Evolutionary conservation across 2,329 filamentous ascomycete species (phyloP), one percentile per base, ranked within the genome.

Genomic region (Cercospora sesami): DNA sequence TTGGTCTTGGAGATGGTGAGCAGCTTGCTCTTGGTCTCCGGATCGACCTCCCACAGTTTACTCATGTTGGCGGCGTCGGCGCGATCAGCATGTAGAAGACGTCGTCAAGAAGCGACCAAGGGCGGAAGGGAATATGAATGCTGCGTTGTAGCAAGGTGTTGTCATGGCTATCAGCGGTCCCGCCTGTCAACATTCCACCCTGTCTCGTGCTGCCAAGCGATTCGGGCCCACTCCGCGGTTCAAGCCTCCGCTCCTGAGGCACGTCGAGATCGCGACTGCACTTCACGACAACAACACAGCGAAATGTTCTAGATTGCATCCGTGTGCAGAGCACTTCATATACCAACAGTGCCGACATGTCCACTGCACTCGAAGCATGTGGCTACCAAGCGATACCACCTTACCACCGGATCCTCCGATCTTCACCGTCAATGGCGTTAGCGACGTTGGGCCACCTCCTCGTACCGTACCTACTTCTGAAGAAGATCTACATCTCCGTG

Each of bases 31-130:
- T 93, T 89, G 70, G 94, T 98, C 85, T 98, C 94, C 60, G 95
- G 95, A 81, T 99, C 95, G 73, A 99, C 93, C 84, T 99, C 95
- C 95, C 95, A 99, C 91, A 97, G 94, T 82, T 94, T 94, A 78
- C 81, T 83, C 82, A 83, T 83, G 55, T 69, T 76, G 77, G 66
- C 71, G 67, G 68, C 57, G 33, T 68, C 4, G 21, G 26, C 21
- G 39, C 48, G 26, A 36, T 58, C 55, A 58, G 55, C 55, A 58
- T 58, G 28, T 58, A 58, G 16, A 23, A 31, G 1, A 36, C 10
- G 10, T 63, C 63, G 39, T 65, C 57, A 36, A 53, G 30, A 18
- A 28, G 63, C 63, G 55, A 39, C 12, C 45, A 10, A 23, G 14
- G 26, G 21, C 21, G 5, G 14, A 23, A 7, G 21, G 21, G 21